These are phyloP conservation scores for Yamadazyma akitaensis DNA, from an alignment of 805 yeast genomes.

Conservation along the genomic window DNA sequence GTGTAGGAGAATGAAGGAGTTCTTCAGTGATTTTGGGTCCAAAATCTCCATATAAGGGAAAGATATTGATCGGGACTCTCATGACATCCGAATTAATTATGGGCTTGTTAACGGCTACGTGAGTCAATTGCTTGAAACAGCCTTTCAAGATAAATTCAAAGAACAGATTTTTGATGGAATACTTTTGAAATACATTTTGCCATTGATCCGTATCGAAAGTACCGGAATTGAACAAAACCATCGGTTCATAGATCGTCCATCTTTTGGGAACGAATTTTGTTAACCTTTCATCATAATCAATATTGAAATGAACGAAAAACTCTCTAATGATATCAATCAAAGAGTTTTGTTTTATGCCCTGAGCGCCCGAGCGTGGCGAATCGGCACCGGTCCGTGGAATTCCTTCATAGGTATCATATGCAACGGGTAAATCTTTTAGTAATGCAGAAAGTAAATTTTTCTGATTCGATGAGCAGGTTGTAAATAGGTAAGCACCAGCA, in stretches of 20 bases:
- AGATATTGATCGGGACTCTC: slow-evolving; percentile 62
- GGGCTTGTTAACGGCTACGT: slow-evolving; percentile 70
- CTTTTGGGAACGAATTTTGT: slow-evolving; percentile 42
- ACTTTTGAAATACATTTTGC: slow-evolving; percentile 15
- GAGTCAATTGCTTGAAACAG: slow-evolving; percentile 37
- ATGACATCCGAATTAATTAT: slow-evolving; percentile 51
- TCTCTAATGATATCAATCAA: neutral
- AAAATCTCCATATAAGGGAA: slow-evolving; percentile 64
- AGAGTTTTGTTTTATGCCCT: neutral
- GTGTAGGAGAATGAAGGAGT: slow-evolving; percentile 32
- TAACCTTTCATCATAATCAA: neutral
- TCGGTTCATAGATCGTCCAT: slow-evolving; percentile 65
- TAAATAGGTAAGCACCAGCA: slow-evolving; percentile 1
- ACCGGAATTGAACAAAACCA: slow-evolving; percentile 53
- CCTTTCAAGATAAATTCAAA: slow-evolving; percentile 12
- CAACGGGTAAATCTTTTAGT: slow-evolving; percentile 1
- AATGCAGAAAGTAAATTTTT: slow-evolving; percentile 1
- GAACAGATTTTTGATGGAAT: slow-evolving; percentile 10
- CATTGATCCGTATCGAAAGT: slow-evolving; percentile 43
- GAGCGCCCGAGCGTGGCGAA: neutral
- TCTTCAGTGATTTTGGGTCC: slow-evolving; percentile 52
- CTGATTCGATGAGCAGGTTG: slow-evolving; percentile 3
- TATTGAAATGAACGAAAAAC: neutral
- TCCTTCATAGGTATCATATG: neutral
- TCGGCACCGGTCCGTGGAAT: neutral